These are phyloP conservation scores for Diaporthe vexans DNA, from an alignment of 2,329 filamentous ascomycete genomes.

Conservation along the genomic window DNA sequence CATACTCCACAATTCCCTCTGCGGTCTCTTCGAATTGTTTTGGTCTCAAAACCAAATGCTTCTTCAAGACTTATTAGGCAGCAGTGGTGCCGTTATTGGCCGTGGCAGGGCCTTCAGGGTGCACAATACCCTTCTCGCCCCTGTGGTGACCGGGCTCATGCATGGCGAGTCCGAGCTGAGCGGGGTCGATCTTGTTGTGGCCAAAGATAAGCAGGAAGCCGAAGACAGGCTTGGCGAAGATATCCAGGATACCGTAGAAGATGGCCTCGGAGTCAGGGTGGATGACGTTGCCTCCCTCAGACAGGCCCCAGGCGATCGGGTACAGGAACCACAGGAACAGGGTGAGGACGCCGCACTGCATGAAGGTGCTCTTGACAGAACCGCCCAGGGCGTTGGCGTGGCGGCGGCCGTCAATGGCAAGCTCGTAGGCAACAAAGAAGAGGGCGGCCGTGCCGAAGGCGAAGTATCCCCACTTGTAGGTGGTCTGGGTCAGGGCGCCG, in stretches of 20 bases:
- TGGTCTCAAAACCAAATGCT: background rate
- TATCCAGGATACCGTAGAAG: conserved; percentile 77
- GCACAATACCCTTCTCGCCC: conserved; percentile 22
- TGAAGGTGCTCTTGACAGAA: conserved; percentile 66
- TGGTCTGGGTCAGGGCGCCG: conserved; percentile 72
- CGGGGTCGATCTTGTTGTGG: conserved; percentile 73
- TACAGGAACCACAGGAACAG: conserved; percentile 75
- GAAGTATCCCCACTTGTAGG: conserved; percentile 80
- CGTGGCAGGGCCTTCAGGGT: background rate
- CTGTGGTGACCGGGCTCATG: conserved; percentile 44
- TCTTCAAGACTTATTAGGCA: background rate
- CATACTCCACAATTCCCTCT: too few species aligned
- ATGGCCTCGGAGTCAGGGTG: conserved; percentile 75
- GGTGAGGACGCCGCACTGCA: conserved; percentile 70
- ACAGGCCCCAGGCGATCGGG: conserved; percentile 74
- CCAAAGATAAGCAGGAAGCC: conserved; percentile 72
- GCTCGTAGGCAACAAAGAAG: conserved; percentile 71
- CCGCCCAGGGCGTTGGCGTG: conserved; percentile 68
- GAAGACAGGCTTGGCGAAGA: conserved; percentile 75
- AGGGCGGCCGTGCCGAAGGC: conserved; percentile 68
- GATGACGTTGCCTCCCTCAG: conserved; percentile 76
- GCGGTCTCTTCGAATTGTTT: background rate
- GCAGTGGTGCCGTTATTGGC: conserved; percentile 5
- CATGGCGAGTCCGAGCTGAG: conserved; percentile 65
- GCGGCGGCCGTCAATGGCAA: conserved; percentile 67